A percentile compares a stretch with the other conserved stretches of the same genome.
Evolutionary conservation across 768 basidiomycete species (phyloP).

Genomic region (Russula compacta): DNA sequence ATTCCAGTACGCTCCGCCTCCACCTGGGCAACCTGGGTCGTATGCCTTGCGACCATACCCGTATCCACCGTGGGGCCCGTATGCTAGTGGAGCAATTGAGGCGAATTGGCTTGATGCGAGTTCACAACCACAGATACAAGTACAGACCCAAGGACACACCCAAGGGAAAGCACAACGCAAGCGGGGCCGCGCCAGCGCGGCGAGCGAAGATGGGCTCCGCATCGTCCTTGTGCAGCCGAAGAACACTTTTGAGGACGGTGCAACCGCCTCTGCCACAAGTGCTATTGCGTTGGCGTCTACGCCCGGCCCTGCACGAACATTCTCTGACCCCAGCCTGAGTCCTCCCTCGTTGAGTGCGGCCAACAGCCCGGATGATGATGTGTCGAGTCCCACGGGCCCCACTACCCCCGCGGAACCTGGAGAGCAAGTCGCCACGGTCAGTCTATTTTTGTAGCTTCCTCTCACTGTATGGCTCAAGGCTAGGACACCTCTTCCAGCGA

Average conservation of each 20-base stretch:
- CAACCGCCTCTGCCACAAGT: not conserved
- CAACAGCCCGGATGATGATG: not conserved
- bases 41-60: constrained; percentile 20
- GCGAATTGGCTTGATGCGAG: constrained; percentile 5
- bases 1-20: constrained; percentile 7
- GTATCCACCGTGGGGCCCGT: constrained; percentile 16
- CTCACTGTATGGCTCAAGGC: not conserved
- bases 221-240: constrained; percentile 15
- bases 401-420: not conserved
- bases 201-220: not conserved
- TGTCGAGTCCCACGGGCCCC: not conserved
- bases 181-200: not conserved
- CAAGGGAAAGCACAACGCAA: constrained; percentile 3
- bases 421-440: not conserved
- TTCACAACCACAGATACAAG: not conserved
- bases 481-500: constrained; percentile 8
- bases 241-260: not conserved
- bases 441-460: not conserved
- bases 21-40: constrained; percentile 3
- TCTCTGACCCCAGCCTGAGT: not conserved
- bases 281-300: not conserved
- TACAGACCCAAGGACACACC: not conserved
- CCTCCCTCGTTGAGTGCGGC: not conserved
- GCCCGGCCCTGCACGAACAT: not conserved
- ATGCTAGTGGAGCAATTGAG: not conserved